Base-by-base conservation (phyloP, 768 basidiomycete species). In the Austroboletus eburneus region DNA sequence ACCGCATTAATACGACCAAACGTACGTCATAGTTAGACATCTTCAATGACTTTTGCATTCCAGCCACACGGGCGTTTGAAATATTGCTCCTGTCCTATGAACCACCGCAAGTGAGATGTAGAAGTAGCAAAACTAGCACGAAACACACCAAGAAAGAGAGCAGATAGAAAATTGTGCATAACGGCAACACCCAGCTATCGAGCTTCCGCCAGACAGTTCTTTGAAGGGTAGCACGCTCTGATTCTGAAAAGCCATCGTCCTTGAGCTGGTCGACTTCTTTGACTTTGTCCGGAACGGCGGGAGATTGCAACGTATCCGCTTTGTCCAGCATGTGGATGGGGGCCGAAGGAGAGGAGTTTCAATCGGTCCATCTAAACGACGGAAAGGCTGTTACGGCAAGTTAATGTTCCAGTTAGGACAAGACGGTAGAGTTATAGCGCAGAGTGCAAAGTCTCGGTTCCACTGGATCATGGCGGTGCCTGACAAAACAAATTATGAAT, bases 41-140 rank as follows among this genome's bases (percentile, higher is more conserved):
- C 3, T 35, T 63, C 42, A 83, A 60, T 46, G 76, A 72, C n/a
- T 66, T 72, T 56, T 81, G 78, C 49, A 84, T 57, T 9, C 82
- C 81, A 9, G 80, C 81, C 6, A 82, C 71, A n/a, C 75, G 71
- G 34, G 80, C 82, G 50, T 82, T 83, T 23, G 73, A 74, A 33
- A 82, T 66, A 53, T 82, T 80, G 39, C 55, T 66, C 21, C 59
- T 55, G 42, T 76, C 44, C 78, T 65, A 50, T 21, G 13, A 20
- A 32, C 21, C 9, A 18, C 21, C 12, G 16, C 9, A 39, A 24
- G n/a, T 13, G 38, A 40, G 39, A 2, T 10, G 17, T 40, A 27
- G 22, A 17, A 10, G 23, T 1, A 39, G 7, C 3, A 18, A 25
- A 22, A 12, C 27, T 9, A 14, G n/a, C 10, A 12, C 13, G 30